Evolutionary conservation across 371 early-diverging fungal genomes (phyloP).

Genomic region (Mucor ambiguus): DNA sequence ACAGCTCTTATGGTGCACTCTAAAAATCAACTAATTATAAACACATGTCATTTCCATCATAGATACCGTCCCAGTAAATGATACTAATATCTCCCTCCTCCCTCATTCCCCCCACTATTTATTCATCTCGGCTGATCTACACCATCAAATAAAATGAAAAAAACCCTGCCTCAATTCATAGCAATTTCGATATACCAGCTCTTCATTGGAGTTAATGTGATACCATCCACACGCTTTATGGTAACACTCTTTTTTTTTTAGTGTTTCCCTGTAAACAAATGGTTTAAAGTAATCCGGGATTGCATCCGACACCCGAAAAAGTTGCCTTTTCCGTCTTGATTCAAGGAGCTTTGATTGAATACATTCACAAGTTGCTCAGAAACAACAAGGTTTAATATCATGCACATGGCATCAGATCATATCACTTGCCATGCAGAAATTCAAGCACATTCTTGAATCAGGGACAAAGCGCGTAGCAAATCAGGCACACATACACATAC

Average conservation of each 20-base stretch:
- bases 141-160: neutral
- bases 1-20: neutral
- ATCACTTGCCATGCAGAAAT: neutral
- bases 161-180: neutral
- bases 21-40: neutral
- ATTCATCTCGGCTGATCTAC: neutral
- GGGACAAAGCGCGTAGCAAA: neutral
- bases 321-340: neutral
- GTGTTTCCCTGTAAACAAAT: neutral
- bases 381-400: neutral
- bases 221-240: slow-evolving; percentile 1
- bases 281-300: slow-evolving; percentile 6
- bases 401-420: neutral
- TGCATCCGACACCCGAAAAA: slow-evolving; percentile 15
- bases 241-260: slow-evolving; percentile 2
- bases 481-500: neutral
- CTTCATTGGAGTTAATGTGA: neutral
- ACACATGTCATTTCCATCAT: neutral
- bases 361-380: neutral
- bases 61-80: neutral
- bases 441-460: neutral
- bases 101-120: neutral
- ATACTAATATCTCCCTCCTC: neutral
- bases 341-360: neutral
- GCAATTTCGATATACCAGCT: neutral